Base-by-base conservation (phyloP, 345 rosid genomes). In the Microcos paniculata region DNA sequence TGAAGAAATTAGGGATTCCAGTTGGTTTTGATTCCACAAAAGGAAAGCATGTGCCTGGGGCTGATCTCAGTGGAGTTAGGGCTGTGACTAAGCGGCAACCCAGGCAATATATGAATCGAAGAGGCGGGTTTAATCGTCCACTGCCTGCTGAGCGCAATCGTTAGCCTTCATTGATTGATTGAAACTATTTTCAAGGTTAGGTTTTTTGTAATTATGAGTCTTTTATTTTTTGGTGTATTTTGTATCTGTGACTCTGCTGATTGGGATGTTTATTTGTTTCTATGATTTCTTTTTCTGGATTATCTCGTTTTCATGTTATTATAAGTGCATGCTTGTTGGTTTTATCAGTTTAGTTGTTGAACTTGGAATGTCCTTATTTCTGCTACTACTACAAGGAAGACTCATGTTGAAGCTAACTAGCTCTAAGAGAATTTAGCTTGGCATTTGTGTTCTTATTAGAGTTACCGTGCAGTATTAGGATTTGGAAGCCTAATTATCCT, bases 1-100 rank as follows among this genome's bases (percentile, higher is more conserved):
- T 96, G 98, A 92, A 86, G 93, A 91, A 88, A 78, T 74, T 96
- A 15, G 97, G 99, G 80, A 93, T 96, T 79, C 99, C 97, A 0
- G 84, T 82, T 8, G 97, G 96, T 52, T 94, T 96, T 30, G 98
- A 96, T 80, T 90, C 99, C 0, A 96, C 97, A 0, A 91, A 95
- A 79, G 99, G 99, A 75, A 96, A 96, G 80, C 97, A 91, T 6
- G 99, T 96, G 35, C 70, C 78, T 4, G 96, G 98, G 8, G 92
- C 93, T 3, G 98, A 92, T 45, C 85, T 91, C 10, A 91, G 98
- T 76, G 98, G 98, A 15, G 85, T 96, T 59, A 84, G 92, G 73
- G 86, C 89, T 2, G 95, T 87, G 45, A 88, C 93, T 28, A 94
- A 96, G 82, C 84, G 98, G 55, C 98, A 89, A 89, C 99, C 98